Evolutionary conservation across 257 asterid species (phyloP).

Genomic region (Scutellaria minor): DNA sequence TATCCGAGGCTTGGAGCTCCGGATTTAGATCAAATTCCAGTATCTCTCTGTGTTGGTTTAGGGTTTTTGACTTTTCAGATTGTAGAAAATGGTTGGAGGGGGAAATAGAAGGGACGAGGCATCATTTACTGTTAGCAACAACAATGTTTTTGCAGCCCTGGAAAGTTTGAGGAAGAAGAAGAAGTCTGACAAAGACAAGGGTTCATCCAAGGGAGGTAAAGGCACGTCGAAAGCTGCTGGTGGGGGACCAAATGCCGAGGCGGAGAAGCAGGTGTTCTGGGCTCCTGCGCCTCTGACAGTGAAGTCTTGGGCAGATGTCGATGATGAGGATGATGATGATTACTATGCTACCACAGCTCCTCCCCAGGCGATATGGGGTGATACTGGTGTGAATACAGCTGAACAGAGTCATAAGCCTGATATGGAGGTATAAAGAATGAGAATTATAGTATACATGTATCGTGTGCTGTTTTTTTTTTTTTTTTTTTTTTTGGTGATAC

Average conservation of each 20-base stretch:
- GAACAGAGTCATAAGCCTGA: constrained; percentile 44
- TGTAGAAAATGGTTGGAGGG: constrained; percentile 75
- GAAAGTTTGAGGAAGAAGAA: constrained; percentile 89
- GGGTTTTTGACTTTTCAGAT: constrained; percentile 32
- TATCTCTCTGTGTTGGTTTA: constrained; percentile 6
- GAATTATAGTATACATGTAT: constrained; percentile 14
- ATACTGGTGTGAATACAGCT: constrained; percentile 38
- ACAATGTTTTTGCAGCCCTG: constrained; percentile 88
- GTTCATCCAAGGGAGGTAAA: constrained; percentile 52
- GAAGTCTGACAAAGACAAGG: constrained; percentile 76
- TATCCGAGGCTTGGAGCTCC: constrained; percentile 29
- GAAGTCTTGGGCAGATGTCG: constrained; percentile 98
- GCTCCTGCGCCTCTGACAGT: constrained; percentile 87
- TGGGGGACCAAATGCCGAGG: constrained; percentile 41
- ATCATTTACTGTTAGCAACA: constrained; percentile 68
- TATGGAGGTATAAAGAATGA: constrained; percentile 61
- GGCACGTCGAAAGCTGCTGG: constrained; percentile 40
- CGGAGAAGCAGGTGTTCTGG: constrained; percentile 76
- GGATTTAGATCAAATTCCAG: constrained; percentile 25
- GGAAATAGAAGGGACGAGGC: constrained; percentile 83
- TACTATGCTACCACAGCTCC: constrained; percentile 93
- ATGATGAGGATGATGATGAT: constrained; percentile 95
- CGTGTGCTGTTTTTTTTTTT: not conserved
- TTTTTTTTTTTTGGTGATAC: not conserved
- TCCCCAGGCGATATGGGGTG: constrained; percentile 73